These are phyloP conservation scores for Boletus vermiculosoides DNA, from an alignment of 768 basidiomycete genomes.

Conservation along the genomic window DNA sequence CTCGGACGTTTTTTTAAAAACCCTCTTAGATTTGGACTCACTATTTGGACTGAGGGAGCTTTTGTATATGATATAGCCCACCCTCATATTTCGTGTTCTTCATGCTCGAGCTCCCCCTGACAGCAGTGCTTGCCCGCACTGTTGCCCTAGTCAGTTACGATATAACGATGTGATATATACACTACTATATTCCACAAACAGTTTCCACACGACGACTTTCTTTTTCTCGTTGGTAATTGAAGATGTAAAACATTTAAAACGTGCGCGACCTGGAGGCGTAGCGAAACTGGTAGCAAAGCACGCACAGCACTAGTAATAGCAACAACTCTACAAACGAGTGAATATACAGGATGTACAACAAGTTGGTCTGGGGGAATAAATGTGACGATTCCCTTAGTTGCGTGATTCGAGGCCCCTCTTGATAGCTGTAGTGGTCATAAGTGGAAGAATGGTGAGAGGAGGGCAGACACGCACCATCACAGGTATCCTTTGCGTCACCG, in stretches of 20 bases:
- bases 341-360: constrained; percentile 21
- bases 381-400: constrained; percentile 8
- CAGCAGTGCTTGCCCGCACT: background rate
- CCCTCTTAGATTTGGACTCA: constrained; percentile 29
- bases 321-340: constrained; percentile 19
- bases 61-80: constrained; percentile 23
- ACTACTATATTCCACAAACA: constrained; percentile 24
- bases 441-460: background rate
- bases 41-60: constrained; percentile 20
- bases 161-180: constrained; percentile 31
- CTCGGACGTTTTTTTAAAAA: constrained; percentile 23
- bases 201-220: constrained; percentile 2
- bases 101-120: constrained; percentile 7
- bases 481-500: constrained; percentile 88
- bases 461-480: constrained; percentile 58
- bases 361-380: background rate
- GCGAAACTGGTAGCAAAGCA: background rate
- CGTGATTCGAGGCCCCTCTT: constrained; percentile 55
- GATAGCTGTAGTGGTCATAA: constrained; percentile 42
- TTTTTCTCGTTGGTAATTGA: constrained; percentile 8
- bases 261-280: background rate
- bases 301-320: background rate
- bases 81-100: constrained; percentile 14
- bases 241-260: background rate
- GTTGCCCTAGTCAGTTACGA: constrained; percentile 22